Evolutionary conservation across 2,329 filamentous ascomycete species (phyloP).

Genomic region (Endothia cerciana): DNA sequence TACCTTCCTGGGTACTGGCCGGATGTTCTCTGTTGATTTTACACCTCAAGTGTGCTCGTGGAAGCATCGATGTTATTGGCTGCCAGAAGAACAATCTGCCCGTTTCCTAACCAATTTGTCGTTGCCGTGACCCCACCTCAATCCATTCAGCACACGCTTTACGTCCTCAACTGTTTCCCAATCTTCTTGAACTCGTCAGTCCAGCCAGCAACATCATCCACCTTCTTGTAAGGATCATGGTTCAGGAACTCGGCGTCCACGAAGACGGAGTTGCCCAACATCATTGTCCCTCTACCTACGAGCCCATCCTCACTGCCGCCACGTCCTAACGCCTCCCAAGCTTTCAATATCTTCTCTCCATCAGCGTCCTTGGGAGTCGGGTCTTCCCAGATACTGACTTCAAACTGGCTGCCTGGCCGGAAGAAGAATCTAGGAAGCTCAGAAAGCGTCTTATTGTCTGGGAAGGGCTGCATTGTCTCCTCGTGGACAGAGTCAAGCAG

Average conservation of each 20-base stretch:
- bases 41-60: too few relatives aligned
- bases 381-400: conserved; percentile 39
- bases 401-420: conserved; percentile 34
- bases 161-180: conserved; percentile 30
- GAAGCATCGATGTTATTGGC: neutral
- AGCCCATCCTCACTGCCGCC: conserved; percentile 30
- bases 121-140: neutral
- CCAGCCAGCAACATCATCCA: conserved; percentile 37
- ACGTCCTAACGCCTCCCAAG: conserved; percentile 24
- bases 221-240: conserved; percentile 39
- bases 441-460: conserved; percentile 30
- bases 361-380: neutral
- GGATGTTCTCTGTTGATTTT: neutral
- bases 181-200: conserved; percentile 38
- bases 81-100: neutral
- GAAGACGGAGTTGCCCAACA: conserved; percentile 35
- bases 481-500: conserved; percentile 37
- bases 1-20: neutral
- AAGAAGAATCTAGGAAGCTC: conserved; percentile 39
- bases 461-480: conserved; percentile 44
- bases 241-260: conserved; percentile 41
- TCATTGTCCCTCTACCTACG: conserved; percentile 33
- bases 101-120: neutral
- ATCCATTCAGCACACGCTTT: neutral
- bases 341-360: neutral